Base-by-base conservation (phyloP, 495 filamentous ascomycete genomes). In the Paragyromitra xinjiangensis region DNA sequence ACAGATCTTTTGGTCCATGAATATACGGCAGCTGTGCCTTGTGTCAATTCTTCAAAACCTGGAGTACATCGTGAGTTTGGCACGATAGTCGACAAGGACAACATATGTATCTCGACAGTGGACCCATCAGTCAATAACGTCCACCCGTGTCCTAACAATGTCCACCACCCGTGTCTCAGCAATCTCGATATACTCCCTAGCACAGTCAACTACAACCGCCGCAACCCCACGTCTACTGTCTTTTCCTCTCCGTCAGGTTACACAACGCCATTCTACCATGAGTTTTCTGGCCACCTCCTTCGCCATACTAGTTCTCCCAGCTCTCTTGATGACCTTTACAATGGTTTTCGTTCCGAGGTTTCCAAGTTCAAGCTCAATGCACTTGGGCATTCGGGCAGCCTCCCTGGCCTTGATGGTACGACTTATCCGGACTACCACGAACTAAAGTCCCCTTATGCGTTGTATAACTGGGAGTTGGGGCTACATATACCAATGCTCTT, bases 401-500 rank as follows among this genome's bases (percentile, higher is more conserved):
- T 22, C 14, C 22, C 53, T 8, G 19, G 53, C 14, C 53, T 58
- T 3, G 53, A 58, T 6, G 48, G 12, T 5, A 51, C n/a, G 48
- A 51, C 48, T 14, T 40, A 61, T 29, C 29, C 34, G 61, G 19
- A 22, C 19, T 22, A 22, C 19, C 19, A 22, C 19, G 19, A 75
- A 34, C 48, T 44, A 22, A 34, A 16, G 3, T 45, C 56, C 11
- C 80, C 69, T 39, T 69, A 68, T 62, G 61, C 81, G 16, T 44
- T 82, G 6, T 84, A 85, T 72, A 82, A 82, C 55, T 84, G 82
- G 84, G 84, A 85, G 71, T 42, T 51, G 12, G 16, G 48, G 12
- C n/a, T 51, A 51, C 48, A 51, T 19, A 51, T n/a, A 22, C 19
- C 19, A 16, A 74, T 82, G 71, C 14, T 77, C 16, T 5, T 84